Evolutionary conservation across 1,284 basidiomycete genomes (phyloP), one percentile per base, ranked within the genome.

Genomic region (Psilocybe mexicana): DNA sequence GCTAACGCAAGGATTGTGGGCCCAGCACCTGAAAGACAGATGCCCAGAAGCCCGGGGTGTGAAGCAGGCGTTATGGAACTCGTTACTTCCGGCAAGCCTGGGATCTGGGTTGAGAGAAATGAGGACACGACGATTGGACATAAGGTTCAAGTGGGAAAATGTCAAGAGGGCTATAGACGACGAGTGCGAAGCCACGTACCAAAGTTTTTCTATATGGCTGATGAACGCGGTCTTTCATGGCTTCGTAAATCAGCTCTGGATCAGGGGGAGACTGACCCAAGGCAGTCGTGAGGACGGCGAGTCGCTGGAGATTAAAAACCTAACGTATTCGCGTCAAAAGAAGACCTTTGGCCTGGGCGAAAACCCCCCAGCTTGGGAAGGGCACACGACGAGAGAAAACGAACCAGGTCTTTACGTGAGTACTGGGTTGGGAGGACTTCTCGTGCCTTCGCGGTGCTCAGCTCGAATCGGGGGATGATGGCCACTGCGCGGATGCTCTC

Each of bases 1-100:
- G 96, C 96, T n/a, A 99, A 84, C 0, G 97, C 97, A 56, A 99
- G 83, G 65, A 99, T 98, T 1, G 97, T 98, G 1, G 97, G 97
- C 0, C 97, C 97, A 1, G 97, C 97, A 6, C 97, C 97, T 1
- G 96, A 98, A 30, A 99, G 85, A 72, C 97, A 99, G 63, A 99
- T 98, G 5, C 97, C 97, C 18, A 99, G 81, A 2, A 99, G 79
- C 10, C 97, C 97, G 0, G 94, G 93, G 74, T 99, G 96, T 0
- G 91, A 88, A 12, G 81, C 69, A 5, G 96, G 96, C 0, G 94
- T 97, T 55, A 99, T 90, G 14, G 83, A 82, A 28, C 91, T 89
- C 11, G 96, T 93, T 47, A 98, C 93, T 69, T 92, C 89, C 10
- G 93, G 91, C 12, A 98, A 82, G 33, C 96, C 97, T 43, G 97